Conservation (phyloP, 169 alveolate species). For the Plasmodium relictum region DNA sequence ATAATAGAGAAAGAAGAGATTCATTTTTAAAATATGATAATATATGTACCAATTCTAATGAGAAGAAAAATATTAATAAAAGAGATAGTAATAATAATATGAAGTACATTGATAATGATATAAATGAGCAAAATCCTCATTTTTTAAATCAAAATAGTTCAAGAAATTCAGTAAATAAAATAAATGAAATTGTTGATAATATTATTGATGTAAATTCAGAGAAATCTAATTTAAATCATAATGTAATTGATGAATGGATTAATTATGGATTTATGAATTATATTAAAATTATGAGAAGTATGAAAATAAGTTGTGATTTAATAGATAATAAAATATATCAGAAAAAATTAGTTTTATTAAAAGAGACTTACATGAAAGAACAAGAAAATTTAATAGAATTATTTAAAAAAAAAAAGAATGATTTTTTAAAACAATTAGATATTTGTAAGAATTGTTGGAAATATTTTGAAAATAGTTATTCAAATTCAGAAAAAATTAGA, state of each 20-base stretch:
- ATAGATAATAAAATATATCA: conserved; percentile 62
- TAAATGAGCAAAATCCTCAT: not conserved
- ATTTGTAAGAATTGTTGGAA: conserved; percentile 65
- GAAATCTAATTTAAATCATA: conserved; percentile 22
- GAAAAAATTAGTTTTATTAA: conserved; percentile 19
- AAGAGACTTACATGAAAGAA: conserved; percentile 60
- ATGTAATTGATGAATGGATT: conserved; percentile 57
- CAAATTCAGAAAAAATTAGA: conserved; percentile 61
- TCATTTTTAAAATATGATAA: not conserved
- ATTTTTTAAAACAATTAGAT: conserved; percentile 71
- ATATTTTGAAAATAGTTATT: conserved; percentile 75
- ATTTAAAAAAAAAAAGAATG: conserved; percentile 63
- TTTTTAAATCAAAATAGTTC: conserved; percentile 21
- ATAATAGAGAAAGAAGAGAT: not conserved
- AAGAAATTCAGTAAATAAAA: conserved; percentile 8
- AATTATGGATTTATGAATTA: conserved; percentile 63
- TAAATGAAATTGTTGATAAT: conserved; percentile 33
- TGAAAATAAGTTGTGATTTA: conserved; percentile 59
- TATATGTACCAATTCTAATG: not conserved
- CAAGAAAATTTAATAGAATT: conserved; percentile 67
- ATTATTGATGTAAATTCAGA: conserved; percentile 29
- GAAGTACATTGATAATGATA: not conserved
- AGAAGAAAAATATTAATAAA: not conserved
- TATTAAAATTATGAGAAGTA: conserved; percentile 42
- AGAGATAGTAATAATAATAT: not conserved